Base-by-base conservation (phyloP, 768 basidiomycete genomes). In the Suillus discolor region DNA sequence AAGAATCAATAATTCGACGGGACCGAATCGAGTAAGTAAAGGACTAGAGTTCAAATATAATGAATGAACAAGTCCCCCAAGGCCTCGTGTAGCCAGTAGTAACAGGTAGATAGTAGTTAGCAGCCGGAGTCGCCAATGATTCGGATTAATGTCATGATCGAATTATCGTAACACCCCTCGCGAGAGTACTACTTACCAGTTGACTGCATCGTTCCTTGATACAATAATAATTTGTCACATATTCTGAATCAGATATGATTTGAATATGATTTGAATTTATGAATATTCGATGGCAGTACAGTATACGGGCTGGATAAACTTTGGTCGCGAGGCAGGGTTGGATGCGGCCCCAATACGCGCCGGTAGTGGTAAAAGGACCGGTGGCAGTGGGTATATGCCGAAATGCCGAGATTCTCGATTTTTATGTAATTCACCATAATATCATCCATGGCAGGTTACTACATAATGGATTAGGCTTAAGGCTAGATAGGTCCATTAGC, bases 391-490 rank as follows among this genome's bases (percentile, higher is more conserved):
- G 3, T 36, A 6, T n/a, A 20, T 51, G 49, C 49, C 45, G 45
- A 47, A 47, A 53, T 53, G 28, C 51, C 54, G 54, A 38, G 54
- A 55, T 55, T 36, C 54, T 55, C 15, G 54, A 55, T 13, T n/a
- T 55, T 55, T 55, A 55, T 55, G 54, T 55, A 55, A 55, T 55
- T 55, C 31, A 18, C 28, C 28, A 54, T 16, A 53, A 53, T 51
- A 51, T 31, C 4, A 18, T 31, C 28, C 31, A 34, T 54, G 47
- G 6, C 47, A 49, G 47, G 47, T 49, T 28, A 53, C 31, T 55
- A 34, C 54, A 34, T 55, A 55, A 54, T 8, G 51, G 28, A 53
- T 77, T 75, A 77, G 72, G 57, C 55, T 61, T 62, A 60, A 41
- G 64, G 45, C 44, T 61, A 55, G 66, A 64, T 66, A 31, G 31